A percentile compares a stretch with the other conserved stretches of the same genome.
Conservation (phyloP, 2,329 filamentous ascomycete species). For the Epichloe coenophiala region DNA sequence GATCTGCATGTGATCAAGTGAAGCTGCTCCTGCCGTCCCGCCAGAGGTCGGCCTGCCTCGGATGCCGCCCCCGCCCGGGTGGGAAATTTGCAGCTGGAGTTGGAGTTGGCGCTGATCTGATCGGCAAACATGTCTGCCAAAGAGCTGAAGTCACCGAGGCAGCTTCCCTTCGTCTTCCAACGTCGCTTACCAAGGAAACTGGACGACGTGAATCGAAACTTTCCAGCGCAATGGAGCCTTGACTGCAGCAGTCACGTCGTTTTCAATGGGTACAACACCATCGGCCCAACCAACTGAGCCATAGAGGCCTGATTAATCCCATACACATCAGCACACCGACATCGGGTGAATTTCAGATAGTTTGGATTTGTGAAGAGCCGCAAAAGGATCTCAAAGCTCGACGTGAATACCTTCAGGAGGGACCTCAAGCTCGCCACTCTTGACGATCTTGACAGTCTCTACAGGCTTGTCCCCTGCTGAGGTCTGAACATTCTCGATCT, state of each 20-base stretch:
- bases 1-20: too few relatives aligned
- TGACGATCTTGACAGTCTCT: conserved; percentile 59
- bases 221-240: background rate
- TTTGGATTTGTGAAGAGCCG: conserved; percentile 6
- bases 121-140: background rate
- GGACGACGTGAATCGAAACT: too few relatives aligned
- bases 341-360: conserved; percentile 10
- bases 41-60: too few relatives aligned
- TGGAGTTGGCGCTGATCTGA: background rate
- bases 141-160: too few relatives aligned
- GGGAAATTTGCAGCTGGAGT: background rate
- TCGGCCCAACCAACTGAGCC: conserved; percentile 12
- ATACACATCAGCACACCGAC: conserved; percentile 23
- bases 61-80: background rate
- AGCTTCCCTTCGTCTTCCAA: background rate
- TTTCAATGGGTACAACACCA: conserved; percentile 7
- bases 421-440: conserved; percentile 73
- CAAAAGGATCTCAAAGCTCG: conserved; percentile 52
- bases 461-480: conserved; percentile 52
- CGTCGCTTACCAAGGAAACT: too few relatives aligned
- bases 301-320: conserved; percentile 15
- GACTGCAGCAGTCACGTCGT: conserved; percentile 1
- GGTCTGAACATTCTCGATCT: conserved; percentile 63
- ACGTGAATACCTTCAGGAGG: conserved; percentile 86
- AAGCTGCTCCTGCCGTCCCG: too few relatives aligned